Evolutionary conservation across 2,329 filamentous ascomycete genomes (phyloP).

Genomic region (Colletotrichum kahawae): DNA sequence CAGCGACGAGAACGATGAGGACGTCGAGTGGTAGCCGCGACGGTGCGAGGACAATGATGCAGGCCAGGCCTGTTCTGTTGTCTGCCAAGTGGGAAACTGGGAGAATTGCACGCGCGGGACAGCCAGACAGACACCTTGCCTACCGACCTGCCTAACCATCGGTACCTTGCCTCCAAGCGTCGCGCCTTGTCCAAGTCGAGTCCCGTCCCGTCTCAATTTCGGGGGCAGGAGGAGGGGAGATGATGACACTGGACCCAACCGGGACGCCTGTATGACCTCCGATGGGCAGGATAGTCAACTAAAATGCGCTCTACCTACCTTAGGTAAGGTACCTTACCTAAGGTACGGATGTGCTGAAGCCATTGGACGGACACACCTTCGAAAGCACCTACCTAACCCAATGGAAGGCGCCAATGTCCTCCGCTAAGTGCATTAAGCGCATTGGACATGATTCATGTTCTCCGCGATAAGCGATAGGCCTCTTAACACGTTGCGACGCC

Average conservation of each 20-base stretch:
- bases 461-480: background rate
- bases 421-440: background rate
- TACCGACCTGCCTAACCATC: background rate
- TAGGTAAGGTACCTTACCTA: no score
- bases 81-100: background rate
- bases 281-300: background rate
- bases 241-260: background rate
- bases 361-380: background rate
- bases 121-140: background rate
- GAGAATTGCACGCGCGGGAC: background rate
- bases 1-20: background rate
- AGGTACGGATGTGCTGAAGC: background rate
- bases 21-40: background rate
- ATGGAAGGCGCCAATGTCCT: background rate
- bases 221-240: background rate
- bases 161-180: background rate
- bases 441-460: background rate
- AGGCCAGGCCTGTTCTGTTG: background rate
- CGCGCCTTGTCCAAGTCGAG: background rate
- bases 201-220: background rate
- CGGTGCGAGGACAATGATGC: background rate
- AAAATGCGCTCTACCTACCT: background rate
- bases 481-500: background rate
- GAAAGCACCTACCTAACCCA: background rate
- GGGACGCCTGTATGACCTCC: background rate